These are phyloP conservation scores for Penicillium samsonianum DNA, from an alignment of 495 filamentous ascomycete genomes.

Conservation along the genomic window DNA sequence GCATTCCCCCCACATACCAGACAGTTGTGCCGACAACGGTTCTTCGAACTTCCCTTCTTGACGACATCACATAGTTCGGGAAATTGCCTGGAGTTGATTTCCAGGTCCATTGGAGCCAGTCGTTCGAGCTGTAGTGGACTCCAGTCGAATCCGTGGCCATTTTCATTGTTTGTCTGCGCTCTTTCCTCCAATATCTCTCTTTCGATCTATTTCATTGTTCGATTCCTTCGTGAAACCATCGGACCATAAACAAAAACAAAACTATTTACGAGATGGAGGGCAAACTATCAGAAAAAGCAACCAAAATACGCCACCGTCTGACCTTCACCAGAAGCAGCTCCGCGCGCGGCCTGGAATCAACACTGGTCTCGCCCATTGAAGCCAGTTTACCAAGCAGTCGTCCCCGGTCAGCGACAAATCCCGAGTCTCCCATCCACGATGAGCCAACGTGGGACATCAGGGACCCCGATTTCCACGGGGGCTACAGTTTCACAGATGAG, in stretches of 20 bases:
- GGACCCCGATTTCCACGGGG: conserved; percentile 7
- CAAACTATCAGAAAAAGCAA: conserved; percentile 29
- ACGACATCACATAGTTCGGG: conserved; percentile 11
- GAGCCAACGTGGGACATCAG: conserved; percentile 13
- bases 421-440: conserved; percentile 16
- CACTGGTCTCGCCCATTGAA: conserved; percentile 9
- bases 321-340: conserved; percentile 18
- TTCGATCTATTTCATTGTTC: not conserved
- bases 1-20: conserved; percentile 13
- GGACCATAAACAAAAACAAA: not conserved
- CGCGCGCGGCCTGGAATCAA: conserved; percentile 15
- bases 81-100: conserved; percentile 5
- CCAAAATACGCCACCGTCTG: conserved; percentile 28
- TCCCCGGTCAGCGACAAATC: conserved; percentile 26
- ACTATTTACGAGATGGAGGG: conserved; percentile 24
- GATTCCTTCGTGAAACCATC: not conserved
- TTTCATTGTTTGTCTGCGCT: conserved; percentile 3
- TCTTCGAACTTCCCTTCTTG: not conserved
- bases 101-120: too few species aligned
- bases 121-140: not conserved
- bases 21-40: conserved; percentile 12
- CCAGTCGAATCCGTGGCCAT: not conserved
- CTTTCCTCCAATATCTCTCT: not conserved
- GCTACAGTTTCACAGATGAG: conserved; percentile 29
- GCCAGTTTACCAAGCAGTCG: conserved; percentile 17